Percentiles rank a stretch among this genome's conserved stretches.
Evolutionary conservation across 495 filamentous ascomycete species (phyloP).

Genomic region (Hypomontagnella monticulosa): DNA sequence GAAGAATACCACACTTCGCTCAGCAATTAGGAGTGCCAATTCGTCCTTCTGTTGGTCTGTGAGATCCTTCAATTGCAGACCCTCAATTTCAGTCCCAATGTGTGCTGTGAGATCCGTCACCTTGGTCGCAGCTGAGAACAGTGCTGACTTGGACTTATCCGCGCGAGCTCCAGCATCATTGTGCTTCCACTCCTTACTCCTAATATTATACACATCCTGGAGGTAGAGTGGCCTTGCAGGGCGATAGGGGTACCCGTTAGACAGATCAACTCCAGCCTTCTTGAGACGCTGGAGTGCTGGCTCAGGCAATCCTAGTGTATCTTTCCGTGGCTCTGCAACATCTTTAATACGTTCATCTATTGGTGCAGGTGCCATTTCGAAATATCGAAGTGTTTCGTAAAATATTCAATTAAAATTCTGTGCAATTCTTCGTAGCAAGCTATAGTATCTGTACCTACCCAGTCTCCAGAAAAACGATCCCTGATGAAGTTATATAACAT

Average conservation of each 20-base stretch:
- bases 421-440: too few relatives aligned
- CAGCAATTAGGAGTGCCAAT: conserved; percentile 74
- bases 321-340: conserved; percentile 67
- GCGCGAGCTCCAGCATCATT: conserved; percentile 71
- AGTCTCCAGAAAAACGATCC: background rate
- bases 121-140: conserved; percentile 71
- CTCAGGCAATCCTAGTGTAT: conserved; percentile 66
- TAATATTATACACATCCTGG: conserved; percentile 72
- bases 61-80: conserved; percentile 73
- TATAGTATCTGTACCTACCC: background rate
- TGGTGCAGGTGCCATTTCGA: conserved; percentile 54
- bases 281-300: conserved; percentile 64
- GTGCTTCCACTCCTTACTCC: conserved; percentile 65
- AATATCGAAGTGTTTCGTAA: too few relatives aligned
- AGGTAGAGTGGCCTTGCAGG: conserved; percentile 71
- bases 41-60: conserved; percentile 75
- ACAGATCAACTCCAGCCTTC: conserved; percentile 71
- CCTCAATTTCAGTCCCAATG: conserved; percentile 78
- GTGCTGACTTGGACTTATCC: conserved; percentile 71
- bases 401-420: too few relatives aligned
- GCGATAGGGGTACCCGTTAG: conserved; percentile 72
- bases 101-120: conserved; percentile 71
- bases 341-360: conserved; percentile 70
- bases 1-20: conserved; percentile 80
- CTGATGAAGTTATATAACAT: conserved; percentile 26